Base-by-base conservation (phyloP, 2,329 filamentous ascomycete species). In the Acrodontium crateriforme region DNA sequence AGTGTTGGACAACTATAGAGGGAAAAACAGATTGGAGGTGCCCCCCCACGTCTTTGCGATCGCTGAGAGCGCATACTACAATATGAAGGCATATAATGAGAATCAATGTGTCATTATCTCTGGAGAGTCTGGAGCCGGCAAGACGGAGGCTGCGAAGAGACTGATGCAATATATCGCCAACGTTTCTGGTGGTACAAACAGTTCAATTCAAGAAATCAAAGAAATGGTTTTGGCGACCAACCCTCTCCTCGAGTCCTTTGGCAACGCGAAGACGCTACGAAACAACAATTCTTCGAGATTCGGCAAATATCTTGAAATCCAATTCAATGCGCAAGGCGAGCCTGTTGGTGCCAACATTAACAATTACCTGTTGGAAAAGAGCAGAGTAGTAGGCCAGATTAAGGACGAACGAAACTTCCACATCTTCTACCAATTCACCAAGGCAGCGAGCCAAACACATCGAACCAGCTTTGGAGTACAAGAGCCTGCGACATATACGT, bases 41-140 rank as follows among this genome's bases (percentile, higher is more conserved):
- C 30, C 47, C 46, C 89, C 89, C 6, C 89, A 98, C 58, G 89
- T 98, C 44, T 98, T 94, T 55, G 87, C 84, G 36, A 89, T 98
- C 49, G 89, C 89, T 51, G 89, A 98, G 59, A 79, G 87, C 6
- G 59, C 85, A 30, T 98, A 98, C 65, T 95, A 95, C 64, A 95
- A 98, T 64, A 95, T 98, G 89, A 95, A 95, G 57, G 87, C 85
- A 25, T 98, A 98, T 67, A 83, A 83, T 50, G 89, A 95, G 46
- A 95, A 95, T 62, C 89, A 98, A 57, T 95, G 89, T 61, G 87
- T 98, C 43, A 98, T 98, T 57, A 98, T 98, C 45, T 95, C 89
- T 4, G 89, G 89, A 52, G 89, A 98, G 60, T 95, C 89, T 3
- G 89, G 89, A 52, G 89, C 89, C 18, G 89, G 89, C 54, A 98